These are phyloP conservation scores for Juncus effusus DNA, from an alignment of 176 grass and related monocot species.

Conservation along the genomic window DNA sequence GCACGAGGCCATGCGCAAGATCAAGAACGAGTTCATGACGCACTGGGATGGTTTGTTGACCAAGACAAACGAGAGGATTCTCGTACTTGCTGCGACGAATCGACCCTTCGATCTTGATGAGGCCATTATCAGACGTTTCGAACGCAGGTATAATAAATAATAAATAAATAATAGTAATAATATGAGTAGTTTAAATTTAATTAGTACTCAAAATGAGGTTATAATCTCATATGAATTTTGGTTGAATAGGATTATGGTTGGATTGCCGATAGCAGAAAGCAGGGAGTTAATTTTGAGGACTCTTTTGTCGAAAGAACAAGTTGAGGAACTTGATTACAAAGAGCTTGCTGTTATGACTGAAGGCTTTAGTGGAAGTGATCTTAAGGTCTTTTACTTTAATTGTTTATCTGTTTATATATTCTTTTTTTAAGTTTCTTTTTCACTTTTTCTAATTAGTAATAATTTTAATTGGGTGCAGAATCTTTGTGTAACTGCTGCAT, in stretches of 20 bases:
- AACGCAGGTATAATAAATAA: slow-evolving; percentile 52
- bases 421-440: background rate
- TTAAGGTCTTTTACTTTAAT: slow-evolving; percentile 61
- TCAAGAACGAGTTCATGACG: slow-evolving; percentile 99
- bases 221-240: background rate
- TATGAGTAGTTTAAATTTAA: too few species aligned
- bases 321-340: slow-evolving; percentile 63
- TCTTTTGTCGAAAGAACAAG: slow-evolving; percentile 81
- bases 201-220: too few species aligned
- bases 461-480: slow-evolving; percentile 37
- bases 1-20: slow-evolving; percentile 95
- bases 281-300: slow-evolving; percentile 78
- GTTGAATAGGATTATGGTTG: slow-evolving; percentile 83
- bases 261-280: slow-evolving; percentile 74
- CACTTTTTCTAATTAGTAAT: too few species aligned
- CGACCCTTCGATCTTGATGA: slow-evolving; percentile 98
- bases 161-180: too few species aligned
- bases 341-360: slow-evolving; percentile 81
- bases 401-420: background rate
- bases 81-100: slow-evolving; percentile 98
- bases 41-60: slow-evolving; percentile 93
- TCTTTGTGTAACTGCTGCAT: slow-evolving; percentile 87
- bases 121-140: slow-evolving; percentile 96
- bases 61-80: slow-evolving; percentile 66
- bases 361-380: slow-evolving; percentile 93